Evolutionary conservation across 176 grass and related monocot genomes (phyloP), one percentile per base, ranked within the genome.

Genomic region (Raddia distichophylla): DNA sequence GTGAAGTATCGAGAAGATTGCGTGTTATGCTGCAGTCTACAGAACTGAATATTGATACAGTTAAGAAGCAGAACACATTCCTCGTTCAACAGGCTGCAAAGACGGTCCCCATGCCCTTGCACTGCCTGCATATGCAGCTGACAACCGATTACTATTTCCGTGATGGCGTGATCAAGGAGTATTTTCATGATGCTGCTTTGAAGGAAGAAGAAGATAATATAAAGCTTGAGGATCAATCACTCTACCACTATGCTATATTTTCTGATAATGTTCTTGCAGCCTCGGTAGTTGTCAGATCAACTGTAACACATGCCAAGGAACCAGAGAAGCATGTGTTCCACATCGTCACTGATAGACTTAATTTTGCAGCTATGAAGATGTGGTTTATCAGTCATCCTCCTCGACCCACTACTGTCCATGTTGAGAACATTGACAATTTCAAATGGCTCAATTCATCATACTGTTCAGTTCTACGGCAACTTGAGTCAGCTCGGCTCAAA

Each of bases 281-380:
- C 50, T 95, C 92, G 4, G 95, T 95, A 20, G 92, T 98, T 84
- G 88, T 98, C 67, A 93, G 86, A 83, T 98, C 95, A 22, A 91
- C 95, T 42, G 86, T 93, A 20, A 71, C 71, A 18, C 71, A 95
- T 86, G 92, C 95, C 66, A 95, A 79, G 8, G 84, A 98, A 68
- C 92, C 95, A 63, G 72, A 94, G 80, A 95, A 98, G 82, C 95
- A 98, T 51, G 86, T 98, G 52, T 98, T 98, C 72, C 95, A 98
- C 62, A 89, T 98, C 22, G 95, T 98, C 71, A 98, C 92, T 14
- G 92, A 98, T 73, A 93, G 52, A 68, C 87, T 98, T 82, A 95
- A 98, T 85, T 98, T 95, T 87, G 90, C 92, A 58, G 95, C 95
- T 40, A 95, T 98, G 95, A 95, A 79, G 84, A 98, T 93, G 92